A percentile compares a stretch with the other conserved stretches of the same genome.
These are phyloP conservation scores for Lolium perenne DNA, from an alignment of 176 grass and related monocot species.

Conservation along the genomic window DNA sequence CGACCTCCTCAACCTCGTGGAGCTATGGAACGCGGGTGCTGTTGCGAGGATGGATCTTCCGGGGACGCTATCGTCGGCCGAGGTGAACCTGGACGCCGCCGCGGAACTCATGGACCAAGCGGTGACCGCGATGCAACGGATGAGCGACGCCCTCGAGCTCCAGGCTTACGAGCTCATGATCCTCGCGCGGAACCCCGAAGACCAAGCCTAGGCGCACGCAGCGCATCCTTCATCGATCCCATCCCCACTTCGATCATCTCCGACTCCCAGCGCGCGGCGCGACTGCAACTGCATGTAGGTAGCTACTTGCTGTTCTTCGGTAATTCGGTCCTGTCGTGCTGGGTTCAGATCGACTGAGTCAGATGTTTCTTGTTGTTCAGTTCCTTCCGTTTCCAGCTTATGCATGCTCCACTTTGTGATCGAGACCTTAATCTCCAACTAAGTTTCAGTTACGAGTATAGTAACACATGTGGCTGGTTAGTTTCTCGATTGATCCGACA, in stretches of 20 bases:
- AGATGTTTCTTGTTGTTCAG: neutral
- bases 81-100: neutral
- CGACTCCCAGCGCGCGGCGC: neutral
- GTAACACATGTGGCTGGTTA: neutral
- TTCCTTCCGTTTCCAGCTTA: neutral
- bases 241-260: neutral
- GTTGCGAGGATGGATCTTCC: neutral
- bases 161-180: neutral
- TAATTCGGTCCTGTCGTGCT: neutral
- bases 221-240: neutral
- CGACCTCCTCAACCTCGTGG: neutral
- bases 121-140: neutral
- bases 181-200: neutral
- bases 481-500: neutral
- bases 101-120: neutral
- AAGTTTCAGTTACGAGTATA: too few relatives aligned
- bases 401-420: neutral
- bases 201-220: neutral
- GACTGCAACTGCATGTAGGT: neutral
- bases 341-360: neutral
- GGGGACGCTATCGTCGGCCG: neutral
- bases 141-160: neutral
- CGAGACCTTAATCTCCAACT: too few relatives aligned
- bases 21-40: neutral
- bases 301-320: neutral